Evolutionary conservation across 1,284 basidiomycete genomes (phyloP).

Genomic region (Microbotryomycetes sp.): DNA sequence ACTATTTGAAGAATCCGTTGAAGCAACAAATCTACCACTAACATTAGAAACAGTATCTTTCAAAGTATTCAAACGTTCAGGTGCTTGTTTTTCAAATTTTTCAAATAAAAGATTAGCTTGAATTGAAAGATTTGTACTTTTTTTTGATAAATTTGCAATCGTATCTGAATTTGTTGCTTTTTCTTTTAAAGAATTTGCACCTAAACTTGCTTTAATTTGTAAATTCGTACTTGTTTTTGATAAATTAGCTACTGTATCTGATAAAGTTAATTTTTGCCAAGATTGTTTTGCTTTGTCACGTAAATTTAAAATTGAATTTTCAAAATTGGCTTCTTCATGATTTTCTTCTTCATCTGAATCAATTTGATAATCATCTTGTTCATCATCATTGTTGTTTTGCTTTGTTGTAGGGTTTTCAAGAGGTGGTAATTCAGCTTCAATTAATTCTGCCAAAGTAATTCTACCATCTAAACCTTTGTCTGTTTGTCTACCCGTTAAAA

Average conservation of each 20-base stretch:
- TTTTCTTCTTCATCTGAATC: conserved; percentile 1
- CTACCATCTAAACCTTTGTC: no score
- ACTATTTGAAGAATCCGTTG: conserved; percentile 6
- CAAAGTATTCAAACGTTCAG: conserved; percentile 9
- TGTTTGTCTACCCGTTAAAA: no score
- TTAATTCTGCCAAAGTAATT: conserved; percentile 17
- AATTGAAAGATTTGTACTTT: conserved; percentile 14
- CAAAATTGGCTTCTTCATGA: not conserved
- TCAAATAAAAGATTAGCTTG: conserved; percentile 17
- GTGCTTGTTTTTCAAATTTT: conserved; percentile 8
- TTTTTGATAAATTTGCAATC: conserved; percentile 16
- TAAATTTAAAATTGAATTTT: no score
- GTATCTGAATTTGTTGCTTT: conserved; percentile 10
- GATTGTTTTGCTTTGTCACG: not conserved
- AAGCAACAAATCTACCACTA: conserved; percentile 8
- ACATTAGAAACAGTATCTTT: conserved; percentile 14
- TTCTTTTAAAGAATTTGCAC: no score
- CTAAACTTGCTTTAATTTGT: conserved; percentile 8
- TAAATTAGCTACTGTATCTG: conserved; percentile 21
- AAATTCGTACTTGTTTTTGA: conserved; percentile 27
- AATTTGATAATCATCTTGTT: conserved; percentile 16
- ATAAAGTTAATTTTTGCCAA: conserved; percentile 18
- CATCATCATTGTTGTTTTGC: not conserved
- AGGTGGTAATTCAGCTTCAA: conserved; percentile 21
- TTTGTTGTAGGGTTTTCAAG: not conserved